Percentiles rank a stretch among this genome's conserved stretches.
These are phyloP conservation scores for Brassica juncea DNA, from an alignment of 345 rosid genomes.

Conservation along the genomic window DNA sequence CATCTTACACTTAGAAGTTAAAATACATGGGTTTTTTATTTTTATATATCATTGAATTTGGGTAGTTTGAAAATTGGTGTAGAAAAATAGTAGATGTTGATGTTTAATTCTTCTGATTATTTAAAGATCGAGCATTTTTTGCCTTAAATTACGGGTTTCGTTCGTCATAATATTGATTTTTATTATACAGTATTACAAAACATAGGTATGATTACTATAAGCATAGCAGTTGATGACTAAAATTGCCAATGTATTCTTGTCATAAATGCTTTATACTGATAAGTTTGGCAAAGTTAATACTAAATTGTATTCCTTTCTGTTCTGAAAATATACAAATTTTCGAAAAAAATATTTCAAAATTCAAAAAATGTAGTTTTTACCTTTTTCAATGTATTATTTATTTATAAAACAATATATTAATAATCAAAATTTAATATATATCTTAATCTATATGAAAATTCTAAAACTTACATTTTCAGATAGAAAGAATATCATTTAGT, in stretches of 20 bases:
- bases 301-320: no score
- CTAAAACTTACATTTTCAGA: no score
- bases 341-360: no score
- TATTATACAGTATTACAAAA: not conserved
- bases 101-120: slow-evolving; percentile 2
- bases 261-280: not conserved
- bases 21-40: not conserved
- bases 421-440: no score
- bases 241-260: not conserved
- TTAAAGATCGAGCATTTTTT: slow-evolving; percentile 19
- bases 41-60: not conserved
- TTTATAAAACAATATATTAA: no score
- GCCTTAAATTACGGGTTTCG: slow-evolving; percentile 33
- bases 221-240: not conserved
- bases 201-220: not conserved
- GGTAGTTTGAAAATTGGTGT: slow-evolving; percentile 32
- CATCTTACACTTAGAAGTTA: not conserved
- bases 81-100: slow-evolving; percentile 26
- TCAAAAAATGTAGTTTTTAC: no score
- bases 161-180: not conserved
- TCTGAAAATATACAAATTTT: no score
- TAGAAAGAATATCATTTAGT: no score
- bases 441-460: no score
- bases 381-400: no score
- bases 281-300: not conserved